phyloP scores from a whole-genome alignment of 176 grass and related monocot species.

The Areca catechu region DNA sequence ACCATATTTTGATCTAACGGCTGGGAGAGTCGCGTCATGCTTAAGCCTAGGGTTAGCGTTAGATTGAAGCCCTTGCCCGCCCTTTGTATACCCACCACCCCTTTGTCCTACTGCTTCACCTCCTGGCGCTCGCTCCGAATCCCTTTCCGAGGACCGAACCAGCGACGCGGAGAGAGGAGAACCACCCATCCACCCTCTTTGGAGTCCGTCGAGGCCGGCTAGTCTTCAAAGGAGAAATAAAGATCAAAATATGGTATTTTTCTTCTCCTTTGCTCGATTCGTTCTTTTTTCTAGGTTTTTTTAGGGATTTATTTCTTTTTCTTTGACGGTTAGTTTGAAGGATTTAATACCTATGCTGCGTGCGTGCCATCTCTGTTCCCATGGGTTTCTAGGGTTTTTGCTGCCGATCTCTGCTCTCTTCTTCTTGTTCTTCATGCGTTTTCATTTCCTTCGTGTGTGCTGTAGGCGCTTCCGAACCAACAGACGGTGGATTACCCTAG shows the following conservation, averaged over 20 bases:
- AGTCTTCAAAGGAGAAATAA: too few species aligned
- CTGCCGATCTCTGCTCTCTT: neutral
- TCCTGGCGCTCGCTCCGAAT: neutral
- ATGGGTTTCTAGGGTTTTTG: neutral
- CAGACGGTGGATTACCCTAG: constrained; percentile 23
- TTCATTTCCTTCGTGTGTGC: neutral
- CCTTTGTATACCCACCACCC: neutral
- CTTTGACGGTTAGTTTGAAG: too few species aligned
- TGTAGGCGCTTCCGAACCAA: constrained; percentile 9
- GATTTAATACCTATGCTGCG: too few species aligned
- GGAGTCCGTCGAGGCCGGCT: too few species aligned
- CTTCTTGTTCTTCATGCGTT: neutral
- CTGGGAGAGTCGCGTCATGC: neutral
- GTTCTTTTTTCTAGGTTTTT: too few species aligned
- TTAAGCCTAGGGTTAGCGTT: constrained; percentile 17
- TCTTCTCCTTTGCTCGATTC: too few species aligned
- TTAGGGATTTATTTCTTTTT: too few species aligned
- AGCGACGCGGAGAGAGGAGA: too few species aligned
- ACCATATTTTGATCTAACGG: constrained; percentile 24
- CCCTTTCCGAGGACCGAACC: too few species aligned
- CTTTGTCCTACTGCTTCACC: neutral
- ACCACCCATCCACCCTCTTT: too few species aligned
- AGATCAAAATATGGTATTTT: too few species aligned
- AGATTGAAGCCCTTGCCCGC: constrained; percentile 15
- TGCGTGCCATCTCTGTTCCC: too few species aligned